Conservation (phyloP, 805 yeast genomes). For the Ascoidea rubescens region DNA sequence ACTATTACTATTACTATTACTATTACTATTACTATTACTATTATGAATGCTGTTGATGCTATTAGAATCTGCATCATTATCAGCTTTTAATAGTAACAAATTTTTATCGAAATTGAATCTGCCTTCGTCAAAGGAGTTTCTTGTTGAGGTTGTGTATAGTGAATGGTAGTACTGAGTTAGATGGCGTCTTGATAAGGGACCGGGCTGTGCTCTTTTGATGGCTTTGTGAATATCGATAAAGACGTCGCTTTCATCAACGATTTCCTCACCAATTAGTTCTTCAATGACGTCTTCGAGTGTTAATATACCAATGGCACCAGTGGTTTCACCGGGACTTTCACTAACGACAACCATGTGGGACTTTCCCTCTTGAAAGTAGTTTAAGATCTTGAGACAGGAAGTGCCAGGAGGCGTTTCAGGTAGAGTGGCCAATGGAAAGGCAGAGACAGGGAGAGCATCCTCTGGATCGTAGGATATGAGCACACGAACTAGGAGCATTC, state of each 20-base stretch:
- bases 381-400: constrained; percentile 83
- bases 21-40: background rate
- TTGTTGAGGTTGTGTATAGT: constrained; percentile 32
- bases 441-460: constrained; percentile 82
- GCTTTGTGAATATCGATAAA: constrained; percentile 82
- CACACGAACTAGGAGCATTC: constrained; percentile 87
- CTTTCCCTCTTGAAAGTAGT: constrained; percentile 95
- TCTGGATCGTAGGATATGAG: constrained; percentile 94
- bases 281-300: constrained; percentile 97
- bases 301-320: constrained; percentile 82
- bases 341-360: constrained; percentile 94
- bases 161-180: constrained; percentile 56
- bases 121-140: constrained; percentile 25
- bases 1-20: background rate
- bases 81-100: constrained; percentile 4
- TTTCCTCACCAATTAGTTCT: constrained; percentile 94
- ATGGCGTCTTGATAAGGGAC: constrained; percentile 59
- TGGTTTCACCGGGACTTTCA: constrained; percentile 66
- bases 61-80: constrained; percentile 1
- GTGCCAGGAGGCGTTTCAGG: constrained; percentile 91
- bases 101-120: background rate
- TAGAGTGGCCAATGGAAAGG: constrained; percentile 88
- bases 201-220: constrained; percentile 65
- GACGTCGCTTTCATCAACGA: constrained; percentile 92
- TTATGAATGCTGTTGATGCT: background rate